Evolutionary conservation across 2,329 filamentous ascomycete species (phyloP).

Genomic region (Albifimbria verrucaria): DNA sequence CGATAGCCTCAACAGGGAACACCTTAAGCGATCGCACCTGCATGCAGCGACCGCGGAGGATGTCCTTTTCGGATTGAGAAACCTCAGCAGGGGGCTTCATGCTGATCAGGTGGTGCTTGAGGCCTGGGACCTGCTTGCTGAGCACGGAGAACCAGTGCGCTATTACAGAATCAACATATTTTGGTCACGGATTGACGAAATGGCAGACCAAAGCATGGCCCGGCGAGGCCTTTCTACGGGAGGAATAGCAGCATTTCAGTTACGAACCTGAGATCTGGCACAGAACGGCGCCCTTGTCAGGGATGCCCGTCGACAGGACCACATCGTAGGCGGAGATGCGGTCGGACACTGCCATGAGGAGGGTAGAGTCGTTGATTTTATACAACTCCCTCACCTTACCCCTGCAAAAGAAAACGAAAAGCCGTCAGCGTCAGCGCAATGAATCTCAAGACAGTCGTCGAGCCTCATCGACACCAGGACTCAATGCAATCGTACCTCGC

Average conservation of each 20-base stretch:
- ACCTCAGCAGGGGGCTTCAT: conserved; percentile 34
- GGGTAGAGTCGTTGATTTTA: conserved; percentile 57
- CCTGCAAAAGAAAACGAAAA: too few relatives aligned
- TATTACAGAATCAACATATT: conserved; percentile 11
- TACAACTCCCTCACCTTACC: conserved; percentile 82
- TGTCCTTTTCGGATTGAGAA: conserved; percentile 40
- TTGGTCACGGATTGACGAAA: too few relatives aligned
- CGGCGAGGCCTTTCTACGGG: too few relatives aligned
- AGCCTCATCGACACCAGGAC: background rate
- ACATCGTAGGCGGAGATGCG: conserved; percentile 96
- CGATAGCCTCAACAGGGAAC: conserved; percentile 55
- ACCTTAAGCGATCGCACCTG: conserved; percentile 70
- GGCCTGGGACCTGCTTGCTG: conserved; percentile 38
- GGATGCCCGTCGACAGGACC: conserved; percentile 69
- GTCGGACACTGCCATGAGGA: conserved; percentile 84
- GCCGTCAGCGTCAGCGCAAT: background rate
- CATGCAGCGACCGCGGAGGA: conserved; percentile 69
- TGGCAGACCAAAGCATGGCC: too few relatives aligned
- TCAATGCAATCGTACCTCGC: background rate
- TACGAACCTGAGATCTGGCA: conserved; percentile 33
- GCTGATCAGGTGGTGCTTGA: conserved; percentile 52
- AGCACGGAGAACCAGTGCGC: conserved; percentile 55
- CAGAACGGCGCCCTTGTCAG: conserved; percentile 51
- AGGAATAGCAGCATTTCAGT: too few relatives aligned
- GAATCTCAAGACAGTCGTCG: background rate